Base-by-base conservation (phyloP, 495 filamentous ascomycete species). In the Bacidia gigantensis region DNA sequence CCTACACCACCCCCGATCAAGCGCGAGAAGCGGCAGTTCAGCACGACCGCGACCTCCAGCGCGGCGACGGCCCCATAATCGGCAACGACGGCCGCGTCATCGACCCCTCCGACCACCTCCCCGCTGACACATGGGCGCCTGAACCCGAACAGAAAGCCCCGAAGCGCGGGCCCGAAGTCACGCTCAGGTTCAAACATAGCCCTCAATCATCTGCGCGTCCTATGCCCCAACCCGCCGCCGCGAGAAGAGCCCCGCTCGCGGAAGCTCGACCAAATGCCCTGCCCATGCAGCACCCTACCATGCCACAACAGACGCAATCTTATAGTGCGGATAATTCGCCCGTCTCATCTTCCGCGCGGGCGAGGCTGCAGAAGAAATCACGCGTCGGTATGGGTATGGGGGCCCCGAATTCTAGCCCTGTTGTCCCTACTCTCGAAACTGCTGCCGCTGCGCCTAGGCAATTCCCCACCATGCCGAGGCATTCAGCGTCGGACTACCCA, bases 91-190 rank as follows among this genome's bases (percentile, higher is more conserved):
- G 92, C 12, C 76, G 86, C 26, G 83, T 89, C 52, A 80, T 97
- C 52, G 92, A 97, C 62, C 90, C 87, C 0, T 89, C 85, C 1
- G 92, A 98, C 64, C 87, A 96, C 62, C 78, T 98, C 0, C 92
- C 90, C 0, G 78, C 86, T 43, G 83, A 89, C 35, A 86, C 82
- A 2, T 97, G 89, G 85, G 92, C 92, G 0, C 92, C 92, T 0
- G 89, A 97, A 62, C 90, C 90, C 0, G 90, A 96, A 59, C 72
- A 74, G 22, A 92, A 87, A 65, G 76, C 72, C 35, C 61, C 71
- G 3, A 64, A 59, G 20, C 73, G 78, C 46, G 77, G 77, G 23
- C 69, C 78, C 7, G 74, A 77, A 40, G 69, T 77, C 1, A 70
- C 75, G 14, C 66, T 77, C 35, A 71, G 74, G 9, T 77, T 76